Conservation (phyloP, 1,139 yeast species). For the Blastobotrys buckinghamii region DNA sequence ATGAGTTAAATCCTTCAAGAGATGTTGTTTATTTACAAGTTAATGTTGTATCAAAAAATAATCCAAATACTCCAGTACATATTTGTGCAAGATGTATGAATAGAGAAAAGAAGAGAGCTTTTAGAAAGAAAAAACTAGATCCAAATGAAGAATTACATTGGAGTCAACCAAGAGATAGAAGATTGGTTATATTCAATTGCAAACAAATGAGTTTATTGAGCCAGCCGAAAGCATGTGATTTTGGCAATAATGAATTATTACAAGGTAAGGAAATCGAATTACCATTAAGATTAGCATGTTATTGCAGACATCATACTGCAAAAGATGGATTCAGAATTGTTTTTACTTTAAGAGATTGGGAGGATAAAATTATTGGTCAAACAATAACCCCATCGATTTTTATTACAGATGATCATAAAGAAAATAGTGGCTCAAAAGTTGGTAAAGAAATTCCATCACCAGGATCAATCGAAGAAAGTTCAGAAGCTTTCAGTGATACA, state of each 20-base stretch:
- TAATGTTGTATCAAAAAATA: slow-evolving; percentile 36
- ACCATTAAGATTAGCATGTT: slow-evolving; percentile 85
- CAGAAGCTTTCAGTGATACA: slow-evolving; percentile 22
- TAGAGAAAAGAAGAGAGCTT: slow-evolving; percentile 89
- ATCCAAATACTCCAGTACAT: slow-evolving; percentile 49
- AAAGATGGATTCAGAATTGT: slow-evolving; percentile 71
- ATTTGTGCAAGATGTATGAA: slow-evolving; percentile 85
- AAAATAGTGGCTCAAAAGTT: slow-evolving; percentile 17
- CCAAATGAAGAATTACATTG: slow-evolving; percentile 68
- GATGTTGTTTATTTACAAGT: slow-evolving; percentile 32
- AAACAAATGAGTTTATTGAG: slow-evolving; percentile 79
- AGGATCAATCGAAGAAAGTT: slow-evolving; percentile 25
- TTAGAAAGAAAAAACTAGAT: slow-evolving; percentile 63
- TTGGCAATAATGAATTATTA: slow-evolving; percentile 19
- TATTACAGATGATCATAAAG: slow-evolving; percentile 90
- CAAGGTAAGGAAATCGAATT: slow-evolving; percentile 53
- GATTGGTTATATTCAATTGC: slow-evolving; percentile 86
- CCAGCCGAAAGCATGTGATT: slow-evolving; percentile 21
- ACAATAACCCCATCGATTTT: slow-evolving; percentile 67
- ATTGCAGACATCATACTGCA: slow-evolving; percentile 91
- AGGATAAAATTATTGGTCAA: slow-evolving; percentile 63
- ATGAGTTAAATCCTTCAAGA: slow-evolving; percentile 31
- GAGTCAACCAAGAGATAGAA: slow-evolving; percentile 64
- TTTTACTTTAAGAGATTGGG: slow-evolving; percentile 58
- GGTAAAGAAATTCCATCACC: slow-evolving; percentile 22